Base-by-base conservation (phyloP, 2,329 filamentous ascomycete species). In the Penicillium sp. region DNA sequence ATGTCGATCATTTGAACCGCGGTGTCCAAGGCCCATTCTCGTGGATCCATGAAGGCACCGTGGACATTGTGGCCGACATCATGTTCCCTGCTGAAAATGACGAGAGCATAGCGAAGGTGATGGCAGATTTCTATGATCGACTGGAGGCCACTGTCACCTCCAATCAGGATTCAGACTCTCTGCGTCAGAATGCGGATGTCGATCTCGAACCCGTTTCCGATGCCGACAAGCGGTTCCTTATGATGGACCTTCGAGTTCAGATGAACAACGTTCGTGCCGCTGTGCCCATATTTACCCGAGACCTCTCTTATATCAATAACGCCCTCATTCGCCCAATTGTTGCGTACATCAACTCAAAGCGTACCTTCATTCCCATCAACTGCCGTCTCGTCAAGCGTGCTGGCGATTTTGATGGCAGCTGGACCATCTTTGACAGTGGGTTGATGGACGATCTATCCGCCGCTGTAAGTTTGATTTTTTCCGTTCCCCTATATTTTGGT, bases 41-140 rank as follows among this genome's bases (percentile, higher is more conserved):
- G 3, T 99, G 95, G 95, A 99, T 99, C 53, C 90, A 96, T 64
- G 92, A 98, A 76, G 95, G 95, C 33, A 96, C 95, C 61, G 92
- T 99, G 42, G 95, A 99, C 71, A 96, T 99, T 60, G 88, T 98
- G 14, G 90, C 95, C 7, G 95, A 99, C 69, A 88, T 99, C 63
- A 93, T 96, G 86, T 91, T 99, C 60, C 95, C 95, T 0, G 86
- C 87, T 31, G 95, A 98, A 54, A 86, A 87, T 42, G 91, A 96
- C 58, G 92, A 93, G 61, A 91, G 93, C 62, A 88, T 99, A 55
- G 89, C 89, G 25, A 97, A 97, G 73, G 92, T 97, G 46, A 90
- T 99, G 84, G 88, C 90, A n/a, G 93, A 97, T 71, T 93, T 99
- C 68, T 98, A 98, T 75, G 93, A 98, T 73, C 90, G 92, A 60